A percentile compares a stretch with the other conserved stretches of the same genome.
phyloP scores from a whole-genome alignment of 257 asterid species.

The Solanum corneliomulleri region DNA sequence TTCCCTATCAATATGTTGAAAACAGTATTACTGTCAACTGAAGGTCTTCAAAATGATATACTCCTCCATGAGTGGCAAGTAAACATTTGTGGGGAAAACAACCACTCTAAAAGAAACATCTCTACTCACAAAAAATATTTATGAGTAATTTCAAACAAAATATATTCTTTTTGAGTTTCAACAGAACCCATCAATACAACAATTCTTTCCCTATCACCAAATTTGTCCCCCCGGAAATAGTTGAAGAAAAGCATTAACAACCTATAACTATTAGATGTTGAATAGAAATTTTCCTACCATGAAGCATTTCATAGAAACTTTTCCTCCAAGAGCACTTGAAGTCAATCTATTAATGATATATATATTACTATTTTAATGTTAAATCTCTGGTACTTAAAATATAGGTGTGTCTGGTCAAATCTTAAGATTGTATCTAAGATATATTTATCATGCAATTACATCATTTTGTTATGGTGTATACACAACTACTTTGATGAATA shows the following conservation, averaged over 20 bases:
- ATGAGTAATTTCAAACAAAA: neutral
- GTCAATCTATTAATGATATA: neutral
- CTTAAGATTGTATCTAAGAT: no score
- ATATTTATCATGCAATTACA: no score
- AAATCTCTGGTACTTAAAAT: neutral
- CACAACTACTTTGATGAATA: neutral
- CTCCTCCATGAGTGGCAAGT: neutral
- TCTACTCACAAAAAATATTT: neutral
- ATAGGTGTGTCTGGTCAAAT: neutral
- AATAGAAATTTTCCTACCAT: neutral
- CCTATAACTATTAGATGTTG: neutral
- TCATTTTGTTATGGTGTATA: neutral
- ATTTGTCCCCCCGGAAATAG: neutral
- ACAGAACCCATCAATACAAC: neutral
- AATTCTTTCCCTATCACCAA: neutral
- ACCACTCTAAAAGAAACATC: neutral
- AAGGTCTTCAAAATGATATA: neutral
- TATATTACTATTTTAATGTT: no score
- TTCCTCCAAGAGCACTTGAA: neutral
- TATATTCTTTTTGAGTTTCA: neutral
- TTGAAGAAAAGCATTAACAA: neutral
- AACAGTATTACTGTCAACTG: neutral
- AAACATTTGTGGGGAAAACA: neutral
- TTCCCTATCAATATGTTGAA: no score
- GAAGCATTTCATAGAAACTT: neutral